Evolutionary conservation across 225 moss, liverwort and hornwort genomes (phyloP), one percentile per base, ranked within the genome.

Genomic region (Pleurozium schreberi): DNA sequence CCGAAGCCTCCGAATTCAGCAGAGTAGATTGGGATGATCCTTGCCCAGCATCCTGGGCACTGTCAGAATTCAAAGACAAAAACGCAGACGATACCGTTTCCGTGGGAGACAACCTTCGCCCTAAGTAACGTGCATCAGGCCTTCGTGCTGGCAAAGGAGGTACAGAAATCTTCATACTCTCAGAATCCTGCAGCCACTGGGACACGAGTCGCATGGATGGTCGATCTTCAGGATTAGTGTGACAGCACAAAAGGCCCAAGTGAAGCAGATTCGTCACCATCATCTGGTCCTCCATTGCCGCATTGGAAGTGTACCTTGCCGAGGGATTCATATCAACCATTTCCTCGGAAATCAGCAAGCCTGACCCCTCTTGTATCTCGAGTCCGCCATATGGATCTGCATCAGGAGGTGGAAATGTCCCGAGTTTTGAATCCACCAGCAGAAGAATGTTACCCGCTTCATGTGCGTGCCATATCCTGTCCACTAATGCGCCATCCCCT

Each of bases 271-370:
- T 74, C 11, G 11, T 47, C 74, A 74, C 74, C 74, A 31, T 4
- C 74, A 27, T 31, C 47, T 47, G 30, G 31, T 47, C 74, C 31
- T 18, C 47, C 47, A 30, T 31, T 47, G 74, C 30, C 31, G 18
- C 18, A 31, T 7, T 47, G 11, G 47, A 42, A 18, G 0, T 74
- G 47, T 4, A 0, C 4, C 30, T 47, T 2, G 47, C 11, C 4
- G 11, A 74, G 31, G 11, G 6, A 18, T 74, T 31, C 18, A 74
- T 31, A 6, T 74, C 47, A 19, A 31, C 31, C 11, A 30, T 47
- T 18, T 47, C 47, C 42, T 45, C 30, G 2, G 45, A 73, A 45
- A 45, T 0, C 30, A 18, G 47, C 45, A 73, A 73, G 11, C 45
- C 4, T 30, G 47, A 73, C 6, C 7, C 74, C 18, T 47, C 74